Conservation (phyloP, 768 basidiomycete species). For the Calvatia gigantea region DNA sequence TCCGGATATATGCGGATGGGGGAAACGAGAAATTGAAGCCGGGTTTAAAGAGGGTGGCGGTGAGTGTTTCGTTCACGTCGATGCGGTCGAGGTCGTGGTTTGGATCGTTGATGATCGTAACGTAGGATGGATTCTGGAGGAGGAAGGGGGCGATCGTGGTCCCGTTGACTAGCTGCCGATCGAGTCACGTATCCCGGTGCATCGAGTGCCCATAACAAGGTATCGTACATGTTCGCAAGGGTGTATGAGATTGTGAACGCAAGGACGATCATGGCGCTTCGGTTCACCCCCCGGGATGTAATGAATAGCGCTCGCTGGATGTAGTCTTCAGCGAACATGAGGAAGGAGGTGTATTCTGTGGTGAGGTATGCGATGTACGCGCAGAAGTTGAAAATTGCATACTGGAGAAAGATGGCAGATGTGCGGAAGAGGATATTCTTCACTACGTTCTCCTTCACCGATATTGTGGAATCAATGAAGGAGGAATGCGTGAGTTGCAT, state of each 20-base stretch:
- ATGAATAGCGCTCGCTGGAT: slow-evolving; percentile 15
- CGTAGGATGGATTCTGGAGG: slow-evolving; percentile 14
- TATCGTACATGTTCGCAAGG: slow-evolving; percentile 17
- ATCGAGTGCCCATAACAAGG: slow-evolving; percentile 20
- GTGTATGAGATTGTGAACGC: slow-evolving; percentile 12
- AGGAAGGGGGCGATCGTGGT: slow-evolving; percentile 4
- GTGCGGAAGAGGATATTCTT: slow-evolving; percentile 20
- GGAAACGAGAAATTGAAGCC: slow-evolving; percentile 19
- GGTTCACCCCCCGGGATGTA: slow-evolving; percentile 10
- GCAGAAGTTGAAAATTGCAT: slow-evolving; percentile 15
- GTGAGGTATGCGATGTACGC: slow-evolving; percentile 13
- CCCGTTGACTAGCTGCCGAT: slow-evolving; percentile 5
- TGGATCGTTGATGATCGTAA: slow-evolving; percentile 15
- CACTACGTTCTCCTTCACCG: slow-evolving; percentile 16
- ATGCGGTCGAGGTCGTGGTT: slow-evolving; percentile 7
- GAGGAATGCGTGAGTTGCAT: background rate
- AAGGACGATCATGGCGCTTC: slow-evolving; percentile 15
- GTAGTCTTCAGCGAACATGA: slow-evolving; percentile 20
- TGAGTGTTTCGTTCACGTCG: slow-evolving; percentile 16
- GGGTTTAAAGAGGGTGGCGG: slow-evolving; percentile 14
- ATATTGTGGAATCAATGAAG: background rate
- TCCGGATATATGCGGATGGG: background rate
- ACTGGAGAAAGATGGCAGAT: slow-evolving; percentile 14
- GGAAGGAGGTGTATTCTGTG: slow-evolving; percentile 18
- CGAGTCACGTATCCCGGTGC: slow-evolving; percentile 18